phyloP scores from a whole-genome alignment of 2,329 filamentous ascomycete species.

The Rhytidhysteron rufulum region DNA sequence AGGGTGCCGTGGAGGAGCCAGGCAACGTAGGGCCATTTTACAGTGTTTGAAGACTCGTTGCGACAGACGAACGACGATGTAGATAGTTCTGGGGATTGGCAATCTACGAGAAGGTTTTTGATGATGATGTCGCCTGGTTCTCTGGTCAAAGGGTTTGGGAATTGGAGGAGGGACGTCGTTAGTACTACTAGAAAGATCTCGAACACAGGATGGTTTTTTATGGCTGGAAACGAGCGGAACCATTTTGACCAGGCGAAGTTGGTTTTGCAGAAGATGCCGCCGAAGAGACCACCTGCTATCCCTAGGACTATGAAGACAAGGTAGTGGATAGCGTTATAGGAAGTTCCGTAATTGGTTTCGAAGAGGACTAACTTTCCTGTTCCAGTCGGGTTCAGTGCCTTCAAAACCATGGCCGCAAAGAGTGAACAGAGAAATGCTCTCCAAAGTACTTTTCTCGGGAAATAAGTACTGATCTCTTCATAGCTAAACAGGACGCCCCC shows the following conservation, averaged over 20 bases:
- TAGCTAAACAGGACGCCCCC: conserved; percentile 60
- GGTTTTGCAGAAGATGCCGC: conserved; percentile 55
- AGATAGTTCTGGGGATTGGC: conserved; percentile 31
- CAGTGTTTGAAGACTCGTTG: conserved; percentile 40
- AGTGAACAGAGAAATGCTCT: conserved; percentile 57
- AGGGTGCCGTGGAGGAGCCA: conserved; percentile 53
- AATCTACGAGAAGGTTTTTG: conserved; percentile 56
- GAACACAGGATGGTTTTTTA: conserved; percentile 54
- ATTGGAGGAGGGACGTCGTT: conserved; percentile 53
- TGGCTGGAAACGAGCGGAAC: conserved; percentile 50
- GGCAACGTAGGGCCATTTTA: conserved; percentile 43
- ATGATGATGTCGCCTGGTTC: conserved; percentile 56
- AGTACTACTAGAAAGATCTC: conserved; percentile 54
- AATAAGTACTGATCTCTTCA: conserved; percentile 58
- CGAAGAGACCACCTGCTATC: conserved; percentile 55
- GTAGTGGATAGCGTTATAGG: conserved; percentile 55
- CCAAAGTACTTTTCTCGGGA: conserved; percentile 58
- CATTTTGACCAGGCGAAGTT: conserved; percentile 56
- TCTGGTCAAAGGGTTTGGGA: conserved; percentile 52
- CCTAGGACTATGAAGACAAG: conserved; percentile 56
- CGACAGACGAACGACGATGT: conserved; percentile 47
- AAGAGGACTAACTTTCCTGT: conserved; percentile 60
- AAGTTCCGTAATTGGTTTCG: conserved; percentile 56
- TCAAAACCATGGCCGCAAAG: conserved; percentile 53
- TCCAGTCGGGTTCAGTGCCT: conserved; percentile 56